Percentiles rank a stretch among this genome's conserved stretches.
Conservation (phyloP, 176 grass and related monocot species). For the Miscanthus lutarioriparius region DNA sequence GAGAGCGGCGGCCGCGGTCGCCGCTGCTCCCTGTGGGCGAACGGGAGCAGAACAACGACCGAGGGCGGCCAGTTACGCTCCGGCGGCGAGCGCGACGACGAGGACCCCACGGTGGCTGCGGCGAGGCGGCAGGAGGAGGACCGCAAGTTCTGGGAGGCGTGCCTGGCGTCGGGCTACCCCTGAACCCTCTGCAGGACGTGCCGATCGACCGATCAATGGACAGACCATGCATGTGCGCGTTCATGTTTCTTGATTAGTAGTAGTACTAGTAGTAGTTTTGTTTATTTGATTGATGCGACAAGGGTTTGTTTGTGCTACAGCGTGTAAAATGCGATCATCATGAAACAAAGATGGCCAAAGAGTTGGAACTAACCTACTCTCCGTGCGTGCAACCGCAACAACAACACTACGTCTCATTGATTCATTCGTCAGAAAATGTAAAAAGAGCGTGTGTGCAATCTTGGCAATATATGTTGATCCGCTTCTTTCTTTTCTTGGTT, state of each 20-base stretch:
- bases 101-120: neutral
- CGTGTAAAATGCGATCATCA: neutral
- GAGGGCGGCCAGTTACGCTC: neutral
- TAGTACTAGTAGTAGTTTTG: neutral
- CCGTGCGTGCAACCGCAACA: neutral
- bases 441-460: neutral
- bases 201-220: neutral
- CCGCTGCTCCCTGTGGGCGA: neutral
- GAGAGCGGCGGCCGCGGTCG: neutral
- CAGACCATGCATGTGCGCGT: neutral
- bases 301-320: neutral
- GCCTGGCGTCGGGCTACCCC: conserved; percentile 46
- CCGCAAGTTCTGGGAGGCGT: conserved; percentile 62
- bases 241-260: neutral
- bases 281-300: neutral
- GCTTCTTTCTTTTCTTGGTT: neutral
- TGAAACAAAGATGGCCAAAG: neutral
- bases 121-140: conserved; percentile 51
- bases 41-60: neutral
- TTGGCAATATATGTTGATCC: neutral
- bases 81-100: neutral
- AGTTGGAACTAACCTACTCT: neutral
- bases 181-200: neutral
- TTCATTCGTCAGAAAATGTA: neutral
- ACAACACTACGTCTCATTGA: neutral